Percentiles rank a stretch among this genome's conserved stretches.
phyloP scores from a whole-genome alignment of 2,329 filamentous ascomycete genomes.

The Scedosporium minutisporum region DNA sequence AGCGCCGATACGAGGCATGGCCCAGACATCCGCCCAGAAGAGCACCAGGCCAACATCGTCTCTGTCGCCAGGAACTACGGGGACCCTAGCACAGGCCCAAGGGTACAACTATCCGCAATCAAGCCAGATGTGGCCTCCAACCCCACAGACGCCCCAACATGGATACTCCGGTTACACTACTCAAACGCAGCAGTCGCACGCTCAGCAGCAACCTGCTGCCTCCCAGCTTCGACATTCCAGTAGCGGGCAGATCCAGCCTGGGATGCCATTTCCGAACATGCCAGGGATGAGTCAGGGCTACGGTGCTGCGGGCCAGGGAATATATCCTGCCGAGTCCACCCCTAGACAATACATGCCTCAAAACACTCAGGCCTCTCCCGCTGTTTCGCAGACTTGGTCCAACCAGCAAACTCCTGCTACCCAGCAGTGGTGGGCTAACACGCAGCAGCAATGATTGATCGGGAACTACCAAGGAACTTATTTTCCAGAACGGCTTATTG shows the following conservation, averaged over 20 bases:
- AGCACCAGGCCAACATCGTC: constrained; percentile 56
- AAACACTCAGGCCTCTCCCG: constrained; percentile 39
- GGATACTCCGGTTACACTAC: constrained; percentile 44
- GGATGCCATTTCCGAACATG: constrained; percentile 55
- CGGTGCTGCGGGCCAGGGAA: constrained; percentile 37
- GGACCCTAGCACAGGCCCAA: constrained; percentile 39
- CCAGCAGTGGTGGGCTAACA: constrained; percentile 46
- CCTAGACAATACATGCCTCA: constrained; percentile 60
- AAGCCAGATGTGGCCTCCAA: constrained; percentile 57
- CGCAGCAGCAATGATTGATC: constrained; percentile 28
- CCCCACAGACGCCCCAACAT: constrained; percentile 51
- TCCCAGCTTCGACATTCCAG: constrained; percentile 50
- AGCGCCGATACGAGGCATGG: constrained; percentile 60
- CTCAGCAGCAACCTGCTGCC: constrained; percentile 42
- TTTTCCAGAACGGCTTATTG: background rate
- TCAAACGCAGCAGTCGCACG: constrained; percentile 40
- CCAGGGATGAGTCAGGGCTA: constrained; percentile 50
- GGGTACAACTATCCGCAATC: constrained; percentile 55
- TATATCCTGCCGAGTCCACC: constrained; percentile 54
- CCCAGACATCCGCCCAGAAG: constrained; percentile 43
- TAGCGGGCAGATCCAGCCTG: constrained; percentile 45
- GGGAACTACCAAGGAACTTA: background rate
- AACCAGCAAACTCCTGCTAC: constrained; percentile 51
- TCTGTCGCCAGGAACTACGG: constrained; percentile 35
- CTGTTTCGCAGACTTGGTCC: constrained; percentile 43